A percentile compares a stretch with the other conserved stretches of the same genome.
phyloP scores from a whole-genome alignment of 345 rosid genomes.

The Salix purpurea region DNA sequence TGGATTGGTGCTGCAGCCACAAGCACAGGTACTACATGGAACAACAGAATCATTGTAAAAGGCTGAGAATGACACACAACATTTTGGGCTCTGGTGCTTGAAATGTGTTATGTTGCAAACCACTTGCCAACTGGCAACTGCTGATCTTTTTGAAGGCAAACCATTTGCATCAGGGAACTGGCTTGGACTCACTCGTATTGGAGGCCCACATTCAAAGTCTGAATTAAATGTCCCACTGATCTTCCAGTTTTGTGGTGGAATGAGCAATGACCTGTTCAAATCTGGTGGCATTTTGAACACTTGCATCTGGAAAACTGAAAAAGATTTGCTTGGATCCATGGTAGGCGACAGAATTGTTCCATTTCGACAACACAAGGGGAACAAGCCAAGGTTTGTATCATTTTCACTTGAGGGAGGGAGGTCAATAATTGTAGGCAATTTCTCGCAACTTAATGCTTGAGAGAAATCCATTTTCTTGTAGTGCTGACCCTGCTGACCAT shows the following conservation, averaged over 20 bases:
- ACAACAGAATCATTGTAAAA: constrained; percentile 46
- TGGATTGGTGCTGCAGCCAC: constrained; percentile 34
- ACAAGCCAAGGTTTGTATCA: constrained; percentile 36
- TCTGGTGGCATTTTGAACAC: constrained; percentile 58
- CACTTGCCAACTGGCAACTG: constrained; percentile 54
- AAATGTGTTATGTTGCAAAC: constrained; percentile 49
- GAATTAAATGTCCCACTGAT: constrained; percentile 39
- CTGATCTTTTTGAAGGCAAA: constrained; percentile 26
- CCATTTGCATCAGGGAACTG: constrained; percentile 36
- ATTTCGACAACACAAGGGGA: constrained; percentile 49
- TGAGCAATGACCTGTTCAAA: constrained; percentile 33
- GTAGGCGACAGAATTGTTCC: constrained; percentile 39
- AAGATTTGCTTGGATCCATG: constrained; percentile 36
- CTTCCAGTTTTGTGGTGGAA: constrained; percentile 48
- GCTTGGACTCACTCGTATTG: constrained; percentile 40
- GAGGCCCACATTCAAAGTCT: constrained; percentile 39
- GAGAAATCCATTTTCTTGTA: constrained; percentile 39
- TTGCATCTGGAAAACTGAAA: constrained; percentile 37
- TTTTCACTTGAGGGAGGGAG: constrained; percentile 37
- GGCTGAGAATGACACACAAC: constrained; percentile 60
- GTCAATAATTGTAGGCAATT: constrained; percentile 38
- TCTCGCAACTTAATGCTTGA: constrained; percentile 37
- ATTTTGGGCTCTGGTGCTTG: constrained; percentile 22
- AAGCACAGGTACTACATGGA: constrained; percentile 56
- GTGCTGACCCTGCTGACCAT: constrained; percentile 37